Evolutionary conservation across 192 early-diverging fungal species (phyloP), one percentile per base, ranked within the genome.

Genomic region (Linnemannia exigua): DNA sequence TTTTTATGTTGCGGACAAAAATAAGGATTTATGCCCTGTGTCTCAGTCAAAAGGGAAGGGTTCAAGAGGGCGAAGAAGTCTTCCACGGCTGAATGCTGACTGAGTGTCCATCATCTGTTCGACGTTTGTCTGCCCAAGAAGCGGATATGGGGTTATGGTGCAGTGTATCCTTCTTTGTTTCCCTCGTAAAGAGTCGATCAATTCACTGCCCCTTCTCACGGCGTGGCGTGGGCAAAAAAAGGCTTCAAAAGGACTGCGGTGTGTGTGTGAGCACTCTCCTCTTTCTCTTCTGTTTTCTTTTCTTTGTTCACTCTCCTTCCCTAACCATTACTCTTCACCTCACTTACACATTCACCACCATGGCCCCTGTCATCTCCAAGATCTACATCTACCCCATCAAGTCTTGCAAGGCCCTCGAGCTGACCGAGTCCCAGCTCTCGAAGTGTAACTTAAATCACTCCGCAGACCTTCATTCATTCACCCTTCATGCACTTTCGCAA

Each of bases 321-420:
- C 28, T 35, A n/a, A 47, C 16, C 14, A 28, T 25, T 67, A 35
- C 66, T 47, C 37, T 67, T 50, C 61, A 46, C n/a, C 33, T 8
- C 31, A 44, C 52, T 16, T 22, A 5, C 41, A 28, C 28, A 67
- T 36, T 46, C 25, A 70, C 28, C 41, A 33, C 76, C 71, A 84
- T 84, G 82, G 82, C 84, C 17, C 84, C 79, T 15, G 33, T 73
- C 52, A 87, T 80, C 37, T 79, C 75, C 25, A 87, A 74, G 37
- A 89, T 92, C 48, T 88, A 82, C 50, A 87, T 93, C 54, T 91
- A 90, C 72, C 92, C 92, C 1, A 82, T 93, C 66, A 93, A 93
- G 75, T 91, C 91, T 0, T 93, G 92, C 80, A 83, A 87, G 74
- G 75, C 81, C 33, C 77, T 93, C 67, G 78, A 88, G 52, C 25